Evolutionary conservation across 331 rosid genomes (phyloP).

Genomic region (Erythrophleum ivorense): DNA sequence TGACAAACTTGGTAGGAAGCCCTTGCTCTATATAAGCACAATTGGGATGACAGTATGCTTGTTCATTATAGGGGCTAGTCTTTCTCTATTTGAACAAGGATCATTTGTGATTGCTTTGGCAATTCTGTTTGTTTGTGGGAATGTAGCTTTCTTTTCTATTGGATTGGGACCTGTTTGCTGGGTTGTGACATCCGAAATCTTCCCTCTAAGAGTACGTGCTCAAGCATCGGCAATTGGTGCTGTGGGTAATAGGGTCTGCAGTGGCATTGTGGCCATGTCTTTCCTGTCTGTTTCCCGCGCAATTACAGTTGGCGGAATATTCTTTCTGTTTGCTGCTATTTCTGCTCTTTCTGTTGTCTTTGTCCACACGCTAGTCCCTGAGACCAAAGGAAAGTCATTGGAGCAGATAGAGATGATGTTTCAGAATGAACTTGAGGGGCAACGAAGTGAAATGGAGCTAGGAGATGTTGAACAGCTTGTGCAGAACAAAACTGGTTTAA

Average conservation of each 20-base stretch:
- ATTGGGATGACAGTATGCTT: slow-evolving; percentile 87
- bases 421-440: slow-evolving; percentile 59
- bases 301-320: slow-evolving; percentile 65
- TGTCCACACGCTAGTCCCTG: slow-evolving; percentile 67
- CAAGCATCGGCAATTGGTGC: slow-evolving; percentile 88
- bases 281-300: slow-evolving; percentile 69
- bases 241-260: slow-evolving; percentile 79
- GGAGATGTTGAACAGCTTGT: slow-evolving; percentile 88
- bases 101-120: slow-evolving; percentile 53
- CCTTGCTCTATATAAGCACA: slow-evolving; percentile 78
- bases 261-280: slow-evolving; percentile 90
- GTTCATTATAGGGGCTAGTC: slow-evolving; percentile 59
- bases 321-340: slow-evolving; percentile 70
- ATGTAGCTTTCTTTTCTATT: slow-evolving; percentile 86
- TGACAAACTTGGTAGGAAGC: slow-evolving; percentile 81
- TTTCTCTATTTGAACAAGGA: slow-evolving; percentile 60
- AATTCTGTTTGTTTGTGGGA: slow-evolving; percentile 72
- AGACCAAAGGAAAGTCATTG: slow-evolving; percentile 87
- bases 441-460: slow-evolving; percentile 60
- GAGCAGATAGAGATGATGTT: slow-evolving; percentile 83
- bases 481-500: slow-evolving; percentile 53
- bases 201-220: slow-evolving; percentile 79
- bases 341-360: slow-evolving; percentile 71
- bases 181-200: slow-evolving; percentile 87
- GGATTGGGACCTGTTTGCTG: slow-evolving; percentile 91